Base-by-base conservation (phyloP, 2,329 filamentous ascomycete genomes). In the Cytospora leucostoma region DNA sequence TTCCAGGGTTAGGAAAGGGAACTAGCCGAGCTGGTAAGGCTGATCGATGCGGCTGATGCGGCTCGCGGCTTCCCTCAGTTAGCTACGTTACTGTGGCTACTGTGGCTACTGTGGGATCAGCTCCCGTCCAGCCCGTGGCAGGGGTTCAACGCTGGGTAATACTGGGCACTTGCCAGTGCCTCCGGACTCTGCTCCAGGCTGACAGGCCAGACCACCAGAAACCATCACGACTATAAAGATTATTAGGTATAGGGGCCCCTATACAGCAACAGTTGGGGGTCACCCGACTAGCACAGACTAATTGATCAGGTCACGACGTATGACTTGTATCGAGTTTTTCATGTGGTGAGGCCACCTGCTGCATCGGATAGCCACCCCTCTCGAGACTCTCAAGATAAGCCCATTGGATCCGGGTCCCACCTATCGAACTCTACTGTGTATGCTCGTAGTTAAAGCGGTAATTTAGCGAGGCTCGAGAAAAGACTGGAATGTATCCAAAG, bases 391-490 rank as follows among this genome's bases (percentile, higher is more conserved):
- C 27, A 4, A 27, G 4, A 27, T 27, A 27, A 27, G 27, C 27
- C 59, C 49, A 38, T 44, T 61, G 59, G 59, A 27, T 55, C 51
- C 35, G 19, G 52, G 59, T 61, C 51, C 59, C 59, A 61, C 59
- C 37, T 50, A 51, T 55, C 40, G 21, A 33, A 53, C 58, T 54
- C 50, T 54, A 37, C 51, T 38, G 12, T 12, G 5, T 47, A 17
- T 47, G 8, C 11, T 47, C 15, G 8, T 11, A 47, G 51, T 61
- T 61, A 55, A 38, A 61, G 38, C 60, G 60, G 51, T 35, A 63
- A 62, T 65, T 62, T 50, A 65, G 60, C 63, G 60, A 63, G 60
- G 33, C 63, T 52, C n/a, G 4, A 38, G 40, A 44, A 7, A 17
- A 19, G 35, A 37, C 35, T 37, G 35, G 35, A 19, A 21, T 4